A percentile compares a stretch with the other conserved stretches of the same genome.
Evolutionary conservation across 2,329 filamentous ascomycete genomes (phyloP).

Genomic region (Didymella lethalis): DNA sequence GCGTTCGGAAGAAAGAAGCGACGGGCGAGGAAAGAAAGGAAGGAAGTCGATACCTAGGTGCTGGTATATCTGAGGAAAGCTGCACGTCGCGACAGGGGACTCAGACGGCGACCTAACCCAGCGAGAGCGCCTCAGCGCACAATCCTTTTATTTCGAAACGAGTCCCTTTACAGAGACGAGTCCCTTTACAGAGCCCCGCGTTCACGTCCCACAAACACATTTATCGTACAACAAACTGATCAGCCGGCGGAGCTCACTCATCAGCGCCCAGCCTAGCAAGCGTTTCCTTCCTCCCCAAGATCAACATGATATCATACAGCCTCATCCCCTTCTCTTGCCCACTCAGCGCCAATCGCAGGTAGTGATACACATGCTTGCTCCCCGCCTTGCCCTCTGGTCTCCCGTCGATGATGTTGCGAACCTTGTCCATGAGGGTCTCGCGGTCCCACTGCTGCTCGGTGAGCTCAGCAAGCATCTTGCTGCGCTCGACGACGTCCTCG

Average conservation of each 20-base stretch:
- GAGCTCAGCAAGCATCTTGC: constrained; percentile 30
- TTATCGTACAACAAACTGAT: too few relatives aligned
- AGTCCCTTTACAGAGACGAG: too few relatives aligned
- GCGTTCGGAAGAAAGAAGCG: too few relatives aligned
- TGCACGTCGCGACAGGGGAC: too few relatives aligned
- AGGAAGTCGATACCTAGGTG: too few relatives aligned
- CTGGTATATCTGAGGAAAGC: too few relatives aligned
- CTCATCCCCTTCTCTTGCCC: constrained; percentile 44
- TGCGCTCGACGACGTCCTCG: constrained; percentile 30
- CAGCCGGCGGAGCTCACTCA: background rate
- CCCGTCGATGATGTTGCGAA: constrained; percentile 40
- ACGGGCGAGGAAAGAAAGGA: too few relatives aligned
- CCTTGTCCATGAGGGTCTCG: constrained; percentile 36
- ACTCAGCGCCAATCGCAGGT: constrained; percentile 43
- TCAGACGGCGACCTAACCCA: too few relatives aligned
- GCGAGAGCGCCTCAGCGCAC: too few relatives aligned
- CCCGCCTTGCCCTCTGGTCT: constrained; percentile 34
- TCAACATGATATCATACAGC: constrained; percentile 47
- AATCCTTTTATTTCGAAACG: too few relatives aligned
- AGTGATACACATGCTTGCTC: constrained; percentile 46
- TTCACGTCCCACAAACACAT: too few relatives aligned
- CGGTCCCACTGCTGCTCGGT: constrained; percentile 34
- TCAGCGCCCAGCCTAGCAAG: constrained; percentile 37
- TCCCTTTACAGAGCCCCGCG: too few relatives aligned
- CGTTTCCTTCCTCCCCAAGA: constrained; percentile 44